These are phyloP conservation scores for Tolypocladium ophioglossoides DNA, from an alignment of 2,329 filamentous ascomycete species.

Conservation along the genomic window DNA sequence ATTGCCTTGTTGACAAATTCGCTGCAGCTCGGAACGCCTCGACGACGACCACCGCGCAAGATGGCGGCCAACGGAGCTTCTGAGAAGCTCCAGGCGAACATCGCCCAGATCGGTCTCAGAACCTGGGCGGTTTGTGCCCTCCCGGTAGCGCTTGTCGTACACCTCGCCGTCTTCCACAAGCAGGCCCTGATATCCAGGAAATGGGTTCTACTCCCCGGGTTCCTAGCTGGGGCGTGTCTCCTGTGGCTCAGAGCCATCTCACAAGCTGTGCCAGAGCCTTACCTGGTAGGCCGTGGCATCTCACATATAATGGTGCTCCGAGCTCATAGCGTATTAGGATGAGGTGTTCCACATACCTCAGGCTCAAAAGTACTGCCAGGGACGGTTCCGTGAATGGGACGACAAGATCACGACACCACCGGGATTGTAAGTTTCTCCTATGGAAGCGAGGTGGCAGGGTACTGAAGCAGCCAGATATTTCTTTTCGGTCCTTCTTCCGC, in stretches of 20 bases:
- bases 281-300: slow-evolving; percentile 31
- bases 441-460: neutral
- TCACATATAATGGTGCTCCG: neutral
- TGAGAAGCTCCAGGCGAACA: neutral
- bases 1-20: neutral
- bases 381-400: slow-evolving; percentile 73
- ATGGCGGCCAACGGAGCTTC: slow-evolving; percentile 3
- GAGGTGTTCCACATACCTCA: slow-evolving; percentile 87
- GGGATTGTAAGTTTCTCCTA: slow-evolving; percentile 49
- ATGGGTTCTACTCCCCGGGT: slow-evolving; percentile 6
- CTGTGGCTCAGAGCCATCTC: slow-evolving; percentile 14
- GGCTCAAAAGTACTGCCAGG: slow-evolving; percentile 74
- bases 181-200: neutral
- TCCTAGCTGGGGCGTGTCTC: slow-evolving; percentile 9
- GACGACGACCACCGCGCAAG: neutral
- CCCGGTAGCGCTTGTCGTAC: slow-evolving; percentile 2
- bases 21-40: neutral
- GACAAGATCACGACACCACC: slow-evolving; percentile 96
- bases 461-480: slow-evolving; percentile 28
- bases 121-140: slow-evolving; percentile 3
- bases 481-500: slow-evolving; percentile 24
- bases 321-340: slow-evolving; percentile 43
- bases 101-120: neutral
- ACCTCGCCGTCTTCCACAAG: neutral
- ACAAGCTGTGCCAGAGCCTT: slow-evolving; percentile 36